phyloP scores from a whole-genome alignment of 169 alveolate species.

The Eimeria falciformis region DNA sequence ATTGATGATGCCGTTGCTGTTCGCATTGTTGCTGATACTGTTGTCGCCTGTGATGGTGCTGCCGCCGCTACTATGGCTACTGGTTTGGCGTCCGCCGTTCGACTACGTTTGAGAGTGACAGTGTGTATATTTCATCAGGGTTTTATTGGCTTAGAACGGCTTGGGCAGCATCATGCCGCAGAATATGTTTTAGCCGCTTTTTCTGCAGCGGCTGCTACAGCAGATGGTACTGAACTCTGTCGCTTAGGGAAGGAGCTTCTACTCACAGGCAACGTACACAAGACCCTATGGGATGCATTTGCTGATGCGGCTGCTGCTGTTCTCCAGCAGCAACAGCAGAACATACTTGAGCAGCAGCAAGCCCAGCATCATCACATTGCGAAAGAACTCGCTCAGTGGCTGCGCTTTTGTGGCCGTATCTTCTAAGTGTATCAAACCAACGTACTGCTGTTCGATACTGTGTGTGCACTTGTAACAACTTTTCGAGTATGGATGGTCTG shows the following conservation, averaged over 20 bases:
- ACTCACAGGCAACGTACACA: conserved; percentile 17
- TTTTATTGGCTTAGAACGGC: conserved; percentile 43
- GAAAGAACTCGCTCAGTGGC: conserved; percentile 19
- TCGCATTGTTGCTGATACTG: background rate
- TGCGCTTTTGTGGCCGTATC: conserved; percentile 61
- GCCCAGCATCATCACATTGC: background rate
- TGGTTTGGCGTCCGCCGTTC: background rate
- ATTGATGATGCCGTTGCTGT: too few relatives aligned
- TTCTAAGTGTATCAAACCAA: background rate
- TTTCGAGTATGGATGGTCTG: too few relatives aligned
- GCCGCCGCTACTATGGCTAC: background rate
- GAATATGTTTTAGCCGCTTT: conserved; percentile 63
- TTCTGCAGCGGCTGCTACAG: conserved; percentile 49
- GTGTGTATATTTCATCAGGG: conserved; percentile 20
- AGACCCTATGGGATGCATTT: conserved; percentile 58
- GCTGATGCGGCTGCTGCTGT: conserved; percentile 45
- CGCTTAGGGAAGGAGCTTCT: conserved; percentile 47
- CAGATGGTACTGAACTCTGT: conserved; percentile 40
- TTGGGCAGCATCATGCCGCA: conserved; percentile 36
- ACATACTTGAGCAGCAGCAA: background rate
- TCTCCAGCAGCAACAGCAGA: conserved; percentile 15
- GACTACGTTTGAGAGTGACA: background rate
- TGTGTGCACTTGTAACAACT: too few relatives aligned
- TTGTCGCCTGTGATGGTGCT: background rate
- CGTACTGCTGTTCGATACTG: background rate